Evolutionary conservation across 1,139 yeast genomes (phyloP).

Genomic region (Taiozyma onychis): DNA sequence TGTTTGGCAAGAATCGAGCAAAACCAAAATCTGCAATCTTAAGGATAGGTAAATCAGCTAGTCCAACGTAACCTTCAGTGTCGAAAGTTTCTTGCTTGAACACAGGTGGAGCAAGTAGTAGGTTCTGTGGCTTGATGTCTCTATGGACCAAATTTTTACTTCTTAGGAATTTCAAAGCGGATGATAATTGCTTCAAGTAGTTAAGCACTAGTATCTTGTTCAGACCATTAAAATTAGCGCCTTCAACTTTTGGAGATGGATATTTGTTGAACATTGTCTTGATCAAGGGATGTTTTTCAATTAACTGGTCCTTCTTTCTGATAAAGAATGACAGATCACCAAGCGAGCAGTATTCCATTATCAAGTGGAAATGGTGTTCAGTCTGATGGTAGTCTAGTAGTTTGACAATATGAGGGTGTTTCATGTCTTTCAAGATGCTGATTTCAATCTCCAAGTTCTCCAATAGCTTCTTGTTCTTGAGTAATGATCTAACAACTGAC

Average conservation of each 20-base stretch:
- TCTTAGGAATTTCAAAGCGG: constrained; percentile 78
- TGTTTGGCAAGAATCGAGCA: constrained; percentile 87
- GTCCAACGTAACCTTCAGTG: constrained; percentile 57
- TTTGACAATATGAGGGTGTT: constrained; percentile 90
- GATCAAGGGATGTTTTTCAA: constrained; percentile 72
- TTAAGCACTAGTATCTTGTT: constrained; percentile 75
- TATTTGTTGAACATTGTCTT: constrained; percentile 71
- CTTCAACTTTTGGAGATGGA: constrained; percentile 54
- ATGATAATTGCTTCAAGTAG: constrained; percentile 79
- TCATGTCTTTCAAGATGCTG: constrained; percentile 73
- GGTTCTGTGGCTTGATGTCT: constrained; percentile 91
- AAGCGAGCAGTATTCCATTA: constrained; percentile 96
- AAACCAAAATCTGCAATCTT: constrained; percentile 97
- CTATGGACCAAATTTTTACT: constrained; percentile 83
- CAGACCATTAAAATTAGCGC: constrained; percentile 62
- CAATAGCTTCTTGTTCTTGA: constrained; percentile 77
- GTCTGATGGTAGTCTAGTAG: constrained; percentile 80
- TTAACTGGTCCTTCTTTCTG: constrained; percentile 65
- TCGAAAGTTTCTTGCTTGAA: constrained; percentile 57
- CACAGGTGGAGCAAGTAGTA: constrained; percentile 70
- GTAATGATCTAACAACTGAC: constrained; percentile 75
- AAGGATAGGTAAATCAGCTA: constrained; percentile 83
- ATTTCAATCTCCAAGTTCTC: constrained; percentile 92
- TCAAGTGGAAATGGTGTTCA: constrained; percentile 71
- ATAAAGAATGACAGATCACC: constrained; percentile 91